Evolutionary conservation across 192 early-diverging fungal genomes (phyloP), one percentile per base, ranked within the genome.

Genomic region (Rhizoclosmatium globosum): DNA sequence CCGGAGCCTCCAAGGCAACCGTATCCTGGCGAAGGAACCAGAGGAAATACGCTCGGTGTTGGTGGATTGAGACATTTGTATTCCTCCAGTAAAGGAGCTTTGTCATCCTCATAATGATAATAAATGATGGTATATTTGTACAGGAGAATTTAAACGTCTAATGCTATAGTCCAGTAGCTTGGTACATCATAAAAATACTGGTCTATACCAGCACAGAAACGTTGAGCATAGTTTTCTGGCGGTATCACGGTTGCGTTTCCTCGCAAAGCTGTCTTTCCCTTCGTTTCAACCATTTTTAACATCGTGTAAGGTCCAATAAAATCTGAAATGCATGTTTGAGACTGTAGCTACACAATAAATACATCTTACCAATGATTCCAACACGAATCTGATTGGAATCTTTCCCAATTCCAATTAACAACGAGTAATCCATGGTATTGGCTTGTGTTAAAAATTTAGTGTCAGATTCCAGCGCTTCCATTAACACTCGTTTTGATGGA

Each of bases 181-280:
- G 50, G 50, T 7, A 53, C 50, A 0, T 53, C 50, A 7, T 13
- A 7, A 53, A 87, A 87, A 57, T 87, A 77, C 45, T 82, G 64
- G 4, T 83, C 80, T 77, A 87, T 87, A 47, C 85, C 82, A 47
- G 82, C 76, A n/a, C 81, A n/a, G 68, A 87, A 87, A 31, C 86
- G 23, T 21, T 79, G 76, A 23, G 68, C 47, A 48, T 87, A 87
- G 73, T 69, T 60, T 9, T 66, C 81, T 4, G 86, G 86, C 21
- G 85, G 81, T 65, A 87, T 45, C 13, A 87, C 82, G 2, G 86
- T 87, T 6, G 75, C 76, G 68, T 76, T 79, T 9, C 86, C 82
- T n/a, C 46, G 81, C 13, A 94, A 78, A 4, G 91, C 89, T 4
- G 87, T 87, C 81, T 94, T 94, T 45, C 89, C 88, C 48, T 82